Conservation (phyloP, 2,329 filamentous ascomycete genomes). For the Beauveria pseudobassiana region DNA sequence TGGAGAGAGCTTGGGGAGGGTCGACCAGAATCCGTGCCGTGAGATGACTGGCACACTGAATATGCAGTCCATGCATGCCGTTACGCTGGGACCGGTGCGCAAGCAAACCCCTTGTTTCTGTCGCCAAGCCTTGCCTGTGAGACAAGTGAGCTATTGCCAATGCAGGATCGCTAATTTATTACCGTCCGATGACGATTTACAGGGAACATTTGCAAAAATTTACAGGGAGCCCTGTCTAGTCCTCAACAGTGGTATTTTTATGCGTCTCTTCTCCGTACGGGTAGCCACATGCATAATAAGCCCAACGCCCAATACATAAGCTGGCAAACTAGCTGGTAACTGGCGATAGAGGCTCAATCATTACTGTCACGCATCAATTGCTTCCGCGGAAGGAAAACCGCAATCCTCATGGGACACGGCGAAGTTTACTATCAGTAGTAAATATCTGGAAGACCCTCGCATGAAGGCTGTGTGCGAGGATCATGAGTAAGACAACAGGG, state of each 20-base stretch:
- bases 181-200: not conserved
- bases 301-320: not conserved
- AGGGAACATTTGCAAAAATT: not conserved
- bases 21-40: not conserved
- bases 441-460: too few relatives aligned
- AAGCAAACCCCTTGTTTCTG: not conserved
- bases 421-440: not conserved
- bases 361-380: not conserved
- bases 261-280: too few relatives aligned
- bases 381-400: too few relatives aligned
- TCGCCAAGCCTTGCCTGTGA: not conserved
- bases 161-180: not conserved
- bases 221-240: not conserved
- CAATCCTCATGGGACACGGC: not conserved
- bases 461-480: not conserved
- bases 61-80: too few relatives aligned
- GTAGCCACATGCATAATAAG: not conserved
- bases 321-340: not conserved
- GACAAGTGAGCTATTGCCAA: not conserved
- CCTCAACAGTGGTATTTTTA: not conserved
- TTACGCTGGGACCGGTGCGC: not conserved
- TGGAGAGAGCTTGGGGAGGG: not conserved
- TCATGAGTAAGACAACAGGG: not conserved
- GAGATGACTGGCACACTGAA: not conserved
- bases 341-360: not conserved